Evolutionary conservation across 1,139 yeast genomes (phyloP), one percentile per base, ranked within the genome.

Genomic region (Scheffersomyces titani): DNA sequence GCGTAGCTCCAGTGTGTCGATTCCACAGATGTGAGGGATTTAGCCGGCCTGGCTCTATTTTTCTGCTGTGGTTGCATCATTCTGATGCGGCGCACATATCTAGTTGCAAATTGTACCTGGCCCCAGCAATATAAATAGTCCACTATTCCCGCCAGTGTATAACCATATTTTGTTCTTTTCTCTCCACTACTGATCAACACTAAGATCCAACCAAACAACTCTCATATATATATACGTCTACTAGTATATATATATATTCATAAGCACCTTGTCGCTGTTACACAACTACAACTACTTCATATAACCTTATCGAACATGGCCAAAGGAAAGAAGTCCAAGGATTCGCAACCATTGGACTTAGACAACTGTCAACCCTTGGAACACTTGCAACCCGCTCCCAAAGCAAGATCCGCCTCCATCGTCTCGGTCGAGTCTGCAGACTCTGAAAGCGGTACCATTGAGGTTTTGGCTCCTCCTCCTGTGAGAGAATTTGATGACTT

Each of bases 401-500:
- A 78, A 60, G 56, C 72, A 30, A 59, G 67, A 48, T 61, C 65
- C 3, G 59, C 69, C 9, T 70, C 73, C 19, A 67, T 70, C 55
- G 66, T 70, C 48, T 70, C 73, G 4, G 63, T 68, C 53, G 83
- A 78, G 60, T 71, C 80, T 19, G 69, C 66, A 1, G 74, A 76
- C 53, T 66, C 70, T 5, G 63, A 61, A n/a, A 78, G 77, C 7
- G 64, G 72, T 1, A 50, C 56, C n/a, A 55, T 62, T 19, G 66
- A 69, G 52, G 67, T 75, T 22, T 71, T 78, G 61, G 68, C 66
- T 49, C 79, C 81, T 45, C 83, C 84, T 36, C 79, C 82, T 56
- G 64, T 72, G 59, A 71, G 77, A 55, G 82, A 79, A 53, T 89
- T 89, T 71, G 93, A 89, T 54, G 89, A 85, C 59, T 74, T 89